Base-by-base conservation (phyloP, 2,329 filamentous ascomycete species). In the Cladophialophora chaetospira region DNA sequence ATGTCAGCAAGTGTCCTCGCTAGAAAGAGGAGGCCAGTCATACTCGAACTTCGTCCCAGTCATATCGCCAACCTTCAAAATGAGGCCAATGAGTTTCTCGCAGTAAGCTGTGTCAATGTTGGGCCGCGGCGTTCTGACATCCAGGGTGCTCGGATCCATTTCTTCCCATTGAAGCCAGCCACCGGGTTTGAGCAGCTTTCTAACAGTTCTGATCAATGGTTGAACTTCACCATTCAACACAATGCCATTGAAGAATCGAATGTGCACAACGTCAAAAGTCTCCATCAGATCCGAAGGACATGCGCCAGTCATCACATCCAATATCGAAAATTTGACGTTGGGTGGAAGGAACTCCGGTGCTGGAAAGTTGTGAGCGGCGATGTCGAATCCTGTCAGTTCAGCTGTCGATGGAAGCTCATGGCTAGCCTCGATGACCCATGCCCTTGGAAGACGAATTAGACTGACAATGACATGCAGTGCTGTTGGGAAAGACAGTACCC, bases 81-180 rank as follows among this genome's bases (percentile, higher is more conserved):
- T 40, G 36, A 40, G 36, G 4, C 15, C 15, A 8, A 40, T 40
- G 2, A n/a, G 36, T 3, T 40, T 40, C 36, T 40, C 11, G 36
- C 11, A 40, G 11, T 13, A n/a, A 17, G 36, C 19, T 17, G 36
- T 40, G 36, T 40, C 4, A 40, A 40, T 40, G 15, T 40, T 4
- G 10, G 36, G 11, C 15, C 36, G 36, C 19, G 36, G 36, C 2
- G 36, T 40, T 40, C 13, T 40, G 17, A 15, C 19, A 15, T 10
- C 15, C 36, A 40, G 36, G 10, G 36, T 40, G 36, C 36, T 40
- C 13, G 36, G 36, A 40, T 40, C 36, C 36, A 40, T 40, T 40
- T 40, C 36, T 17, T 40, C 36, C 36, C 36, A 40, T 40, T 40
- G 36, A 40, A 40, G 36, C 36, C 36, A 40, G 13, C 36, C 36